A percentile compares a stretch with the other conserved stretches of the same genome.
phyloP scores from a whole-genome alignment of 2,329 filamentous ascomycete genomes.

The Neofusicoccum cordaticola region DNA sequence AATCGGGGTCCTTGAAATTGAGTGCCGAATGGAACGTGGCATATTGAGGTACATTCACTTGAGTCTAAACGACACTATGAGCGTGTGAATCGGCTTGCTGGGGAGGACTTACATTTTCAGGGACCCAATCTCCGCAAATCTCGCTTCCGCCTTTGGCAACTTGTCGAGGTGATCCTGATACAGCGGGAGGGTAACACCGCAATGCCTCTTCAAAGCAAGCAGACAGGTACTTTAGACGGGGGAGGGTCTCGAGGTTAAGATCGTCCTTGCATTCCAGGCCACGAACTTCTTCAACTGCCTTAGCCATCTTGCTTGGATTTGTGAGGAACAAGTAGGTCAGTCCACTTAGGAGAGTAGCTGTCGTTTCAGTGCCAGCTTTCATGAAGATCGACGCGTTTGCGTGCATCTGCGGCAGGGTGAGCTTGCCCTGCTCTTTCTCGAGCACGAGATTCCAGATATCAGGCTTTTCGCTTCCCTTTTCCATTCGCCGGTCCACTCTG shows the following conservation, averaged over 20 bases:
- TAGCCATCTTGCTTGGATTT: slow-evolving; percentile 25
- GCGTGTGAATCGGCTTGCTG: neutral
- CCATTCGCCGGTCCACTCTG: slow-evolving; percentile 25
- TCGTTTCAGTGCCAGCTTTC: slow-evolving; percentile 47
- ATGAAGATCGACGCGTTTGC: slow-evolving; percentile 39
- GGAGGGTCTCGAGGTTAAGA: slow-evolving; percentile 32
- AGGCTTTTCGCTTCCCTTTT: slow-evolving; percentile 8
- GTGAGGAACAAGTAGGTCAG: slow-evolving; percentile 35
- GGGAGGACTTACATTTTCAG: slow-evolving; percentile 24
- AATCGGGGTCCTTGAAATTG: slow-evolving; percentile 35
- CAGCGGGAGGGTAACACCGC: slow-evolving; percentile 42
- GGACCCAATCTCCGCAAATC: slow-evolving; percentile 37
- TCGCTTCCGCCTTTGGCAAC: slow-evolving; percentile 35
- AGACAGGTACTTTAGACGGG: slow-evolving; percentile 36
- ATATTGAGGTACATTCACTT: slow-evolving; percentile 4
- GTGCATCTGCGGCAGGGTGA: slow-evolving; percentile 37
- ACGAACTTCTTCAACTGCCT: slow-evolving; percentile 30
- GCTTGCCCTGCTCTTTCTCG: slow-evolving; percentile 7
- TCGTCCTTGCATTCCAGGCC: slow-evolving; percentile 25
- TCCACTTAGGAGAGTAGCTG: slow-evolving; percentile 41
- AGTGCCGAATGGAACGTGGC: slow-evolving; percentile 12
- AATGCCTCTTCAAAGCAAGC: slow-evolving; percentile 43
- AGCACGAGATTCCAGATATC: slow-evolving; percentile 43
- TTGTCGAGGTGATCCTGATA: slow-evolving; percentile 31
- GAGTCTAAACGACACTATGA: slow-evolving; percentile 21